These are phyloP conservation scores for Elaeagnus macrophylla DNA, from an alignment of 306 rosid genomes.

Conservation along the genomic window DNA sequence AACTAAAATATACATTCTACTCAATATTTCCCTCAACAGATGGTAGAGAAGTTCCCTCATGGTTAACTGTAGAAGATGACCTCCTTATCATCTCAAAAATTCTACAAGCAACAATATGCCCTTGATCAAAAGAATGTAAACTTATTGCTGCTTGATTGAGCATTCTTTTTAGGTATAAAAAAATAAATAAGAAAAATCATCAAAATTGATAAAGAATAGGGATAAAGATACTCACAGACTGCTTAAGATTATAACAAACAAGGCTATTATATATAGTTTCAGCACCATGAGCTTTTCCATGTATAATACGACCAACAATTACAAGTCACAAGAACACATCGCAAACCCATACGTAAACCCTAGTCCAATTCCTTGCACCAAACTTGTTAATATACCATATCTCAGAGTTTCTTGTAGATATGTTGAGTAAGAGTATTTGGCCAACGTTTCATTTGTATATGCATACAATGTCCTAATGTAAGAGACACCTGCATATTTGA, in stretches of 20 bases:
- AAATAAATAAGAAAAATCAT: slow-evolving; percentile 20
- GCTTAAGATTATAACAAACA: slow-evolving; percentile 91
- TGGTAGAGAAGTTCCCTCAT: slow-evolving; percentile 62
- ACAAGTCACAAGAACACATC: slow-evolving; percentile 97
- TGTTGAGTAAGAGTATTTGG: slow-evolving; percentile 96
- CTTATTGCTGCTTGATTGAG: slow-evolving; percentile 97
- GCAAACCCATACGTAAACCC: slow-evolving; percentile 99
- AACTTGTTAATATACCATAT: slow-evolving; percentile 96
- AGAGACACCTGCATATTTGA: slow-evolving; percentile 75
- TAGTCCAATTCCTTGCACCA: slow-evolving; percentile 99
- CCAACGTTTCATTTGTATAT: slow-evolving; percentile 93
- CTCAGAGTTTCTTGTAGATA: slow-evolving; percentile 96
- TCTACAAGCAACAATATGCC: slow-evolving; percentile 96
- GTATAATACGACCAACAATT: slow-evolving; percentile 85
- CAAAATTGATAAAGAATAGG: slow-evolving; percentile 6
- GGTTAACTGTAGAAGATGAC: slow-evolving; percentile 73
- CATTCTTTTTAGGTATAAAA: slow-evolving; percentile 43
- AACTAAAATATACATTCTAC: slow-evolving; percentile 96
- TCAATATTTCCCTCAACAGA: slow-evolving; percentile 91
- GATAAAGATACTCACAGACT: slow-evolving; percentile 70
- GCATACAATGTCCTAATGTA: slow-evolving; percentile 82
- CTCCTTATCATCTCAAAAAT: slow-evolving; percentile 99
- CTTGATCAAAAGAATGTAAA: slow-evolving; percentile 98
- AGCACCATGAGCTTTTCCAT: slow-evolving; percentile 72
- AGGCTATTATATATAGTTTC: slow-evolving; percentile 85